A percentile compares a stretch with the other conserved stretches of the same genome.
phyloP scores from a whole-genome alignment of 768 basidiomycete genomes.

The Hortiboletus flavorubellus region DNA sequence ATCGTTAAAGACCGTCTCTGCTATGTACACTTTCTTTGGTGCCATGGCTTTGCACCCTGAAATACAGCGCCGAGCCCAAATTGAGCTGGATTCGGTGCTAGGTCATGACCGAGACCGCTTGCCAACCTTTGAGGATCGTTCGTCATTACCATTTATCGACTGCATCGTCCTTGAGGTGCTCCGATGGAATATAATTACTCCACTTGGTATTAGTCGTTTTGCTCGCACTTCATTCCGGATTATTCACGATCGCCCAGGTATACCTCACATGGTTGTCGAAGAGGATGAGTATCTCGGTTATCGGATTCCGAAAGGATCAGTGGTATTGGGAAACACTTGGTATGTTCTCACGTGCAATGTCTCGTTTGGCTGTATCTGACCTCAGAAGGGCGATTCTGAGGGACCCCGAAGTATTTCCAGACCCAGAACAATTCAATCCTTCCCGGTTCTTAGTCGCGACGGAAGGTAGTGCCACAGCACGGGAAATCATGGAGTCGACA shows the following conservation, averaged over 20 bases:
- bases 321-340: background rate
- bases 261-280: constrained; percentile 34
- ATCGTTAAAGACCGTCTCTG: constrained; percentile 3
- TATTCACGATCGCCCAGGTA: constrained; percentile 24
- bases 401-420: constrained; percentile 13
- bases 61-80: constrained; percentile 11
- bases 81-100: constrained; percentile 12
- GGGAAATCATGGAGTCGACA: no score
- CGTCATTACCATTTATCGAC: constrained; percentile 13
- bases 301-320: background rate
- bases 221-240: background rate
- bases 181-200: constrained; percentile 11
- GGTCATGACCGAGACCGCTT: constrained; percentile 1
- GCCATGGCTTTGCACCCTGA: constrained; percentile 13
- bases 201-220: constrained; percentile 1
- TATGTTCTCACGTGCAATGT: constrained; percentile 8
- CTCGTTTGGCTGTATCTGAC: background rate
- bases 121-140: constrained; percentile 14
- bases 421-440: constrained; percentile 18
- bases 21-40: constrained; percentile 8
- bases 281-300: constrained; percentile 27
- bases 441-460: constrained; percentile 9
- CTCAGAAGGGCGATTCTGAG: constrained; percentile 16
- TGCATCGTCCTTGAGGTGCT: constrained; percentile 10
- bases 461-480: background rate